A percentile compares a stretch with the other conserved stretches of the same genome.
phyloP scores from a whole-genome alignment of 352 stramenopile genomes.

The Globisporangium abappressorium region DNA sequence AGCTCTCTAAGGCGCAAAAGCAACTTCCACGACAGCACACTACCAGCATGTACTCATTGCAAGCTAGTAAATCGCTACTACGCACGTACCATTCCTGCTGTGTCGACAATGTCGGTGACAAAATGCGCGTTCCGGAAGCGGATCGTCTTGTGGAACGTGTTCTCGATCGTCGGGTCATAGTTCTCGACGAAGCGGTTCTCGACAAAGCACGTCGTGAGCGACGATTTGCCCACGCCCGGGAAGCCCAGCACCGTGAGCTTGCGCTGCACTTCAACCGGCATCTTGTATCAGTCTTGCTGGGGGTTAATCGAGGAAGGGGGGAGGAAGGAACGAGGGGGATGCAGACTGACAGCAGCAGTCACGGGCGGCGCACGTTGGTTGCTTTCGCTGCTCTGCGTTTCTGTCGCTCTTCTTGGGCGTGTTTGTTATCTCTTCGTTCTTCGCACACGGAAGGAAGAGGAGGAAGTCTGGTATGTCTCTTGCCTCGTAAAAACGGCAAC shows the following conservation, averaged over 20 bases:
- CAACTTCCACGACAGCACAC: not conserved
- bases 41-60: not conserved
- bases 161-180: slow-evolving; percentile 97
- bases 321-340: no score
- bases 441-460: not conserved
- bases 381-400: not conserved
- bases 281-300: slow-evolving; percentile 16
- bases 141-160: slow-evolving; percentile 96
- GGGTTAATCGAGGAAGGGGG: not conserved
- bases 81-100: slow-evolving; percentile 89
- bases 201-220: slow-evolving; percentile 93
- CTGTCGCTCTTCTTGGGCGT: not conserved
- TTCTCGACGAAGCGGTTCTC: slow-evolving; percentile 90
- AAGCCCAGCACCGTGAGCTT: slow-evolving; percentile 95
- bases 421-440: not conserved
- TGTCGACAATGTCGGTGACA: slow-evolving; percentile 96
- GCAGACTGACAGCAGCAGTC: no score
- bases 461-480: not conserved
- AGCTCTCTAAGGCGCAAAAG: not conserved
- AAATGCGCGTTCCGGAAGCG: slow-evolving; percentile 96
- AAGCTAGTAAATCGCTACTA: not conserved
- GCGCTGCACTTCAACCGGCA: slow-evolving; percentile 92
- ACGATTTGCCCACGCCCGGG: slow-evolving; percentile 94
- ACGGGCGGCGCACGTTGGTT: not conserved
- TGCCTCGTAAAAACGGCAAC: not conserved